phyloP scores from a whole-genome alignment of 345 rosid species.

The Lenwebbia sp. region DNA sequence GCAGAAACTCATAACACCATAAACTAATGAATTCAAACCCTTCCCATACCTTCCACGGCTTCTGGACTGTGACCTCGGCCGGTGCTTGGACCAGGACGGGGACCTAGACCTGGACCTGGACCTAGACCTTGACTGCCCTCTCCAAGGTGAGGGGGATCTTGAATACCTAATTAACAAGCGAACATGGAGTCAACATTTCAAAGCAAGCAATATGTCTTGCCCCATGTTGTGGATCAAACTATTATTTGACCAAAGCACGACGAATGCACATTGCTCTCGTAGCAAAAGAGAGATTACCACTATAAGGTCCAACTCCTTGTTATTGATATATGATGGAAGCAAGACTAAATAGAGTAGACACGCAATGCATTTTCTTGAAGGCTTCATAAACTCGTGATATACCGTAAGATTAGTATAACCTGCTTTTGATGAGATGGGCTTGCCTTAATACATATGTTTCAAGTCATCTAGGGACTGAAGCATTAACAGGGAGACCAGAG shows the following conservation, averaged over 20 bases:
- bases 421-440: background rate
- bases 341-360: background rate
- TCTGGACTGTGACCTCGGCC: constrained; percentile 58
- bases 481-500: background rate
- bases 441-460: background rate
- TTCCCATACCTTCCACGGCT: constrained; percentile 74
- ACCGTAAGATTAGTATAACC: background rate
- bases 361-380: background rate
- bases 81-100: constrained; percentile 50
- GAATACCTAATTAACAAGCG: constrained; percentile 28
- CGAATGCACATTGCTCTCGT: background rate
- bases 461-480: background rate
- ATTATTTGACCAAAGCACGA: background rate
- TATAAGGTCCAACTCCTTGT: background rate
- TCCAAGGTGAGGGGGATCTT: constrained; percentile 61
- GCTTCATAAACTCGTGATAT: background rate
- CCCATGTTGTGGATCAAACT: background rate
- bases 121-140: constrained; percentile 41
- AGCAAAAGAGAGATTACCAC: background rate
- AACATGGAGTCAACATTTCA: background rate
- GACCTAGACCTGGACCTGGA: constrained; percentile 45
- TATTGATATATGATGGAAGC: background rate
- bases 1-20: background rate
- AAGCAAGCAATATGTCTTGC: background rate
- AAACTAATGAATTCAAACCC: background rate